A percentile compares a stretch with the other conserved stretches of the same genome.
phyloP scores from a whole-genome alignment of 129 eudicot genomes.

The Silybum marianum region DNA sequence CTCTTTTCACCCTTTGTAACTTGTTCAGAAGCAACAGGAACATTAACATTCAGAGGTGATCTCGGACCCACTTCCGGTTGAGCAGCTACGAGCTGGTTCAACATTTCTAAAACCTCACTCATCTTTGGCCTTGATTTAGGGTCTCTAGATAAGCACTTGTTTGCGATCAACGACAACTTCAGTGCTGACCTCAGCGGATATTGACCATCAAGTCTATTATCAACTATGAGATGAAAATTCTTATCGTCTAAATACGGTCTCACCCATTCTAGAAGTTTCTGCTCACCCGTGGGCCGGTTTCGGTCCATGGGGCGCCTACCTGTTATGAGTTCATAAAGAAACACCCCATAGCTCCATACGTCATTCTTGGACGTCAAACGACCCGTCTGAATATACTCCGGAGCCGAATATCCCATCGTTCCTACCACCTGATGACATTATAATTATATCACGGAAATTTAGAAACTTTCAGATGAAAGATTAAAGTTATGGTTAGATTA shows the following conservation, averaged over 20 bases:
- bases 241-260: slow-evolving; percentile 60
- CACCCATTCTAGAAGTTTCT: slow-evolving; percentile 80
- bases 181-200: slow-evolving; percentile 52
- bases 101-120: slow-evolving; percentile 82
- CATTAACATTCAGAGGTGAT: slow-evolving; percentile 33
- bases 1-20: slow-evolving; percentile 13
- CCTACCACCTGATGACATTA: slow-evolving; percentile 61
- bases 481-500: not conserved
- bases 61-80: slow-evolving; percentile 34
- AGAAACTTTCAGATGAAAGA: not conserved
- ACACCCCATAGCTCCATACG: slow-evolving; percentile 82
- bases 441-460: not conserved
- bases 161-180: slow-evolving; percentile 64
- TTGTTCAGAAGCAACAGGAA: slow-evolving; percentile 14
- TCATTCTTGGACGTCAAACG: slow-evolving; percentile 70
- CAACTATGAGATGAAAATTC: slow-evolving; percentile 64
- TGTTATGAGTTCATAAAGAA: slow-evolving; percentile 79
- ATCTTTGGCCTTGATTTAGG: slow-evolving; percentile 68
- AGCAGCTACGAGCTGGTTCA: slow-evolving; percentile 32
- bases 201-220: slow-evolving; percentile 59
- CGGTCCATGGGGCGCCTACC: slow-evolving; percentile 76
- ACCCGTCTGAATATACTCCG: slow-evolving; percentile 80
- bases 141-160: slow-evolving; percentile 61
- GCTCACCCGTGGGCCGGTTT: slow-evolving; percentile 65
- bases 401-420: slow-evolving; percentile 83